Percentiles rank a stretch among this genome's conserved stretches.
These are phyloP conservation scores for Boletus pseudo-olivaceus DNA, from an alignment of 768 basidiomycete species.

Conservation along the genomic window DNA sequence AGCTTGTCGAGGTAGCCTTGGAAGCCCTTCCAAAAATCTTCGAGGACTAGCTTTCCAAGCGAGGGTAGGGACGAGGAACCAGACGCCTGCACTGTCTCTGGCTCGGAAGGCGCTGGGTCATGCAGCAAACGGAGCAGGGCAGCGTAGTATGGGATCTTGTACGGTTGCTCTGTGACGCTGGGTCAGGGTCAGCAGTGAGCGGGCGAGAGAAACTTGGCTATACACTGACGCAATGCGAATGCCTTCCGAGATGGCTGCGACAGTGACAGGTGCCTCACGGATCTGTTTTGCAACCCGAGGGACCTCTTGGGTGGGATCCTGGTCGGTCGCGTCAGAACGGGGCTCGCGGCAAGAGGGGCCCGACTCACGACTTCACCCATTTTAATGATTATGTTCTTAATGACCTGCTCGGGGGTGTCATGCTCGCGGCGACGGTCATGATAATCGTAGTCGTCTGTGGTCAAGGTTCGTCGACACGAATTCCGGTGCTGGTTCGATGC, in stretches of 20 bases:
- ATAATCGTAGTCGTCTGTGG: slow-evolving; percentile 55
- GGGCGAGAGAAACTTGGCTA: not conserved
- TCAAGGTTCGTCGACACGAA: not conserved
- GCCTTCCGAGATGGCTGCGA: slow-evolving; percentile 68
- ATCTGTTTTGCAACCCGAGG: slow-evolving; percentile 64
- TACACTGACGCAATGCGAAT: slow-evolving; percentile 61
- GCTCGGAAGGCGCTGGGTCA: slow-evolving; percentile 39
- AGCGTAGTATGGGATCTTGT: slow-evolving; percentile 89
- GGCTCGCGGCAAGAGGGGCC: too few species aligned
- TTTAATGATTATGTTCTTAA: slow-evolving; percentile 64
- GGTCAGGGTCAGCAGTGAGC: slow-evolving; percentile 3
- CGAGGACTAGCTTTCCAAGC: slow-evolving; percentile 68
- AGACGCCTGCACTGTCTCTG: slow-evolving; percentile 25
- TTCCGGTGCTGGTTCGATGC: not conserved
- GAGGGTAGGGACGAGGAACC: slow-evolving; percentile 34
- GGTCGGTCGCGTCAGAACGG: not conserved
- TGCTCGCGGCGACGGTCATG: slow-evolving; percentile 65
- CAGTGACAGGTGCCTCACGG: slow-evolving; percentile 53
- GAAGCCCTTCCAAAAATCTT: slow-evolving; percentile 91
- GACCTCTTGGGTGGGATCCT: slow-evolving; percentile 74
- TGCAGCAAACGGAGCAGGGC: slow-evolving; percentile 70
- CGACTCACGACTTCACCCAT: slow-evolving; percentile 77
- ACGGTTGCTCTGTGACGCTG: slow-evolving; percentile 89
- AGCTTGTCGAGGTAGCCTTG: slow-evolving; percentile 84
- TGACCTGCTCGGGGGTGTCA: slow-evolving; percentile 72